These are phyloP conservation scores for Aspergillus hancockii DNA, from an alignment of 495 filamentous ascomycete species.

Conservation along the genomic window DNA sequence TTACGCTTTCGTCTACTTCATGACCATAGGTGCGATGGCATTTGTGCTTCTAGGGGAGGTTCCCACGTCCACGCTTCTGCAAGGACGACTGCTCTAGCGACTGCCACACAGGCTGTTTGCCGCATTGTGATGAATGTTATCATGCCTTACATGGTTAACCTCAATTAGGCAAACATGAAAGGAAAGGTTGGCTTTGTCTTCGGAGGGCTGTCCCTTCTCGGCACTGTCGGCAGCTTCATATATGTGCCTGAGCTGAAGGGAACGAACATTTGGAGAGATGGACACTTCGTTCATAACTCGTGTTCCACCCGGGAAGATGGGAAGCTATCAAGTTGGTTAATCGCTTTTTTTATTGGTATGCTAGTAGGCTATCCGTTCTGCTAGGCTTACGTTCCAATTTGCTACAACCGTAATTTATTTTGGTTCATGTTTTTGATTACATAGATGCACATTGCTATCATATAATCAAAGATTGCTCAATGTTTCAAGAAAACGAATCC, in stretches of 20 bases:
- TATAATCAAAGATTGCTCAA: no score
- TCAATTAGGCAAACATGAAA: slow-evolving; percentile 60
- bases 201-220: slow-evolving; percentile 50
- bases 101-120: slow-evolving; percentile 57
- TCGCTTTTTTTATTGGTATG: no score
- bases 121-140: slow-evolving; percentile 63
- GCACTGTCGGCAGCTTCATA: slow-evolving; percentile 48
- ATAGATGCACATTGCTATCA: no score
- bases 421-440: no score
- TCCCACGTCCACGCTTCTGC: slow-evolving; percentile 55
- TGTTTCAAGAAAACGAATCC: no score
- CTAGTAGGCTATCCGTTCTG: no score
- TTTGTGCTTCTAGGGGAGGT: slow-evolving; percentile 65
- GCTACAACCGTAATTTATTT: no score
- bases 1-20: slow-evolving; percentile 58
- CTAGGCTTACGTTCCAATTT: no score
- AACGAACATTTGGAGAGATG: slow-evolving; percentile 61
- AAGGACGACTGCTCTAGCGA: slow-evolving; percentile 63
- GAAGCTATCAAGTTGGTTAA: slow-evolving; percentile 2
- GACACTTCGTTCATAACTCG: slow-evolving; percentile 41
- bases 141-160: slow-evolving; percentile 69
- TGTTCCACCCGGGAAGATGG: slow-evolving; percentile 33
- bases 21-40: slow-evolving; percentile 60
- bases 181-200: slow-evolving; percentile 72
- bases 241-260: slow-evolving; percentile 62